A percentile compares a stretch with the other conserved stretches of the same genome.
phyloP scores from a whole-genome alignment of 495 filamentous ascomycete genomes.

The Penicillium manginii region DNA sequence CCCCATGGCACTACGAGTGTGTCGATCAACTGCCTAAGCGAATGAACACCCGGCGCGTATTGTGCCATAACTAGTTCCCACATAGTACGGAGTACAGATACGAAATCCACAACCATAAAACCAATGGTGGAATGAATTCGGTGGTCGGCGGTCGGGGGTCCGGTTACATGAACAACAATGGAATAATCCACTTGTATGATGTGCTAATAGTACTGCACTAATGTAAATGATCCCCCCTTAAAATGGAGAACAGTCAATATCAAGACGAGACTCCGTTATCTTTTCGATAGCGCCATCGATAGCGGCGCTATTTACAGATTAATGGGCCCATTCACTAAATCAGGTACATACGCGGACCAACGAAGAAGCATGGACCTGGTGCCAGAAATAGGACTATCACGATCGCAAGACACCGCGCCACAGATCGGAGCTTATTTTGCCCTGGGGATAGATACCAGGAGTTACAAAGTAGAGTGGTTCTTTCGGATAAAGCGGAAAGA shows the following conservation, averaged over 20 bases:
- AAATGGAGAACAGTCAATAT: background rate
- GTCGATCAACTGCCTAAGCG: constrained; percentile 12
- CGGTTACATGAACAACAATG: background rate
- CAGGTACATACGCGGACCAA: background rate
- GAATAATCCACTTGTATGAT: background rate
- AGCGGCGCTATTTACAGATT: background rate
- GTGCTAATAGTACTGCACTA: background rate
- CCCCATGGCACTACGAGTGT: background rate
- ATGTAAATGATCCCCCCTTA: background rate
- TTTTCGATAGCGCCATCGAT: background rate
- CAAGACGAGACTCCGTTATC: background rate
- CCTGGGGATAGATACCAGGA: background rate
- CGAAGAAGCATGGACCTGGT: constrained; percentile 4
- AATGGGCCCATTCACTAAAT: background rate
- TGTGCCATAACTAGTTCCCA: background rate
- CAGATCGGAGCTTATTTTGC: constrained; percentile 2
- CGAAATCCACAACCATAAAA: background rate
- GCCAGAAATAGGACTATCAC: constrained; percentile 2
- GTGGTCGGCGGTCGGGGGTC: background rate
- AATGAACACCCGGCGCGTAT: background rate
- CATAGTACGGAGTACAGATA: background rate
- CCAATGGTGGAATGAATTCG: background rate
- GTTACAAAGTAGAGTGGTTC: background rate
- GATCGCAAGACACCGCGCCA: constrained; percentile 16
- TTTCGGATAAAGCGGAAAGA: background rate